Conservation (phyloP, 2,329 filamentous ascomycete genomes). For the Aspergillus sp. region DNA sequence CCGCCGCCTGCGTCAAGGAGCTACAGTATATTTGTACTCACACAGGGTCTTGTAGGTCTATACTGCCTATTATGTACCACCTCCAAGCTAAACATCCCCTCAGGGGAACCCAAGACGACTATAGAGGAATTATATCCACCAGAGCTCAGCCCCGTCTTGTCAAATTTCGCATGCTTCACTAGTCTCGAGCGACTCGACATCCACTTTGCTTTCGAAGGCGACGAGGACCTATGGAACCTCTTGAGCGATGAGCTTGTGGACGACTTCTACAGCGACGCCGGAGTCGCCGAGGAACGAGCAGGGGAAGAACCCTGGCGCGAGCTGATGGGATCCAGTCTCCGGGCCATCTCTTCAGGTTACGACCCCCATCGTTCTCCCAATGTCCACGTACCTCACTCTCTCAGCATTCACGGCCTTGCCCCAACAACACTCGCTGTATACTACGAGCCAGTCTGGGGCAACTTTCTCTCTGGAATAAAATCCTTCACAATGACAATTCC, state of each 20-base stretch:
- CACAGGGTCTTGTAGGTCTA: neutral
- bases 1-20: neutral
- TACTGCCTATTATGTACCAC: neutral
- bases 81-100: neutral
- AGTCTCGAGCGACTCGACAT: neutral
- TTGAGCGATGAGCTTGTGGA: neutral
- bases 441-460: neutral
- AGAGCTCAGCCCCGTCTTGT: neutral
- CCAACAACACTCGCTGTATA: neutral
- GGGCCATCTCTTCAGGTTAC: neutral
- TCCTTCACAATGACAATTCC: neutral
- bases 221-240: neutral
- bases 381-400: neutral
- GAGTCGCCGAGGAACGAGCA: neutral
- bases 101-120: neutral
- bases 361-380: neutral
- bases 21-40: neutral
- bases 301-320: neutral
- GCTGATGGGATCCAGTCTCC: neutral
- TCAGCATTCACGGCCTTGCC: neutral
- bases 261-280: neutral
- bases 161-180: neutral
- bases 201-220: neutral
- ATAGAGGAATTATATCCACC: neutral
- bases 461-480: neutral